Evolutionary conservation across 2,329 filamentous ascomycete genomes (phyloP).

Genomic region (Ceratocystiopsis brevicomis): DNA sequence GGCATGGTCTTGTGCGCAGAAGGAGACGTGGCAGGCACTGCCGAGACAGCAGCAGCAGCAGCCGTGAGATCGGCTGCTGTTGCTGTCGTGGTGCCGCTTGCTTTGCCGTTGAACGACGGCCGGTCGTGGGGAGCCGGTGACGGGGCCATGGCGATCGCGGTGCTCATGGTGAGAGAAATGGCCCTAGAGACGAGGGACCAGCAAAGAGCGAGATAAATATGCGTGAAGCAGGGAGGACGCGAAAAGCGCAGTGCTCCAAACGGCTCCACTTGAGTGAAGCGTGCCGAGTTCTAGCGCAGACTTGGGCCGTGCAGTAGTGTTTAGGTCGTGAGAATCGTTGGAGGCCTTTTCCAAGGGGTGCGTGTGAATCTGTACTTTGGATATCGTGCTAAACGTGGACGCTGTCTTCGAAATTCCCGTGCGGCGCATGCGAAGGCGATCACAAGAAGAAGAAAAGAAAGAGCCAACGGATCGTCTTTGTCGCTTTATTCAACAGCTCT

Average conservation of each 20-base stretch:
- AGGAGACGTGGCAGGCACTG: slow-evolving; percentile 20
- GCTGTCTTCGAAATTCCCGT: no score
- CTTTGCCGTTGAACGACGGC: slow-evolving; percentile 24
- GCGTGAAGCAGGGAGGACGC: slow-evolving; percentile 1
- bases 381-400: no score
- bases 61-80: slow-evolving; percentile 24
- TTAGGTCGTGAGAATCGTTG: no score
- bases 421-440: no score
- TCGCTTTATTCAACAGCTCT: no score
- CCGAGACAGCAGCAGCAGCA: slow-evolving; percentile 15
- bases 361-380: no score
- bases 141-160: slow-evolving; percentile 49
- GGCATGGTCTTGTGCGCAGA: slow-evolving; percentile 24
- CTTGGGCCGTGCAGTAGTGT: no score
- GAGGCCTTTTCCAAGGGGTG: no score
- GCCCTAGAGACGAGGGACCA: no score
- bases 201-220: background rate
- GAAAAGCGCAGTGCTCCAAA: slow-evolving; percentile 3
- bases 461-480: no score
- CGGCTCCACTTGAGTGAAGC: background rate
- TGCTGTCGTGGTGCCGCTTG: slow-evolving; percentile 8
- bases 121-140: slow-evolving; percentile 49
- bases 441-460: no score
- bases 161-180: slow-evolving; percentile 35
- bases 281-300: slow-evolving; percentile 1